phyloP scores from a whole-genome alignment of 495 filamentous ascomycete species.

The Penicillium roqueforti region DNA sequence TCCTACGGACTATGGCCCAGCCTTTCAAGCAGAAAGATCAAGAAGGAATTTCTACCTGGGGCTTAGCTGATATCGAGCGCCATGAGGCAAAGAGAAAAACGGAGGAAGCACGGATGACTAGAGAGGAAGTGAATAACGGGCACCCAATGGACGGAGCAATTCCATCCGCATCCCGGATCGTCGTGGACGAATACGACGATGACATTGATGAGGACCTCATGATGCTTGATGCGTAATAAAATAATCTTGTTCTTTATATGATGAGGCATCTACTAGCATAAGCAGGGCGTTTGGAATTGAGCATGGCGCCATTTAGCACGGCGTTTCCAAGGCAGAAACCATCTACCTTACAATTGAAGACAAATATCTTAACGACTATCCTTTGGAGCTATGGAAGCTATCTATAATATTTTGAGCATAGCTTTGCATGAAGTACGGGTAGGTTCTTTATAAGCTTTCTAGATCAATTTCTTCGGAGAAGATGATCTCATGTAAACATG shows the following conservation, averaged over 20 bases:
- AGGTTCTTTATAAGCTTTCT: too few relatives aligned
- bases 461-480: too few relatives aligned
- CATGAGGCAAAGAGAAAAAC: slow-evolving; percentile 68
- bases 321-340: slow-evolving; percentile 13
- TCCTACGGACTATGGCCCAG: slow-evolving; percentile 84
- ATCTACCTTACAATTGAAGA: not conserved
- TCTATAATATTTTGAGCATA: too few relatives aligned
- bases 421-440: too few relatives aligned
- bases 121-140: slow-evolving; percentile 26
- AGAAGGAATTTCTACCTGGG: slow-evolving; percentile 92
- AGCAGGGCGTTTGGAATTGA: slow-evolving; percentile 17
- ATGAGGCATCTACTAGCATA: slow-evolving; percentile 7
- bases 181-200: slow-evolving; percentile 55
- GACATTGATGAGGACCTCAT: slow-evolving; percentile 55
- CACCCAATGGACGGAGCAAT: slow-evolving; percentile 22
- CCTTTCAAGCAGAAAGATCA: slow-evolving; percentile 79
- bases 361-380: not conserved
- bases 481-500: too few relatives aligned
- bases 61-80: slow-evolving; percentile 64
- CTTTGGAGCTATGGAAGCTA: too few relatives aligned
- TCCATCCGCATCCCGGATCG: slow-evolving; percentile 18
- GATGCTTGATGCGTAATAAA: slow-evolving; percentile 59
- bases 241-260: slow-evolving; percentile 11
- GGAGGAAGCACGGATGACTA: slow-evolving; percentile 56
- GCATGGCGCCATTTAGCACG: slow-evolving; percentile 20